These are phyloP conservation scores for Cytospora schulzeri DNA, from an alignment of 2,329 filamentous ascomycete species.

Conservation along the genomic window DNA sequence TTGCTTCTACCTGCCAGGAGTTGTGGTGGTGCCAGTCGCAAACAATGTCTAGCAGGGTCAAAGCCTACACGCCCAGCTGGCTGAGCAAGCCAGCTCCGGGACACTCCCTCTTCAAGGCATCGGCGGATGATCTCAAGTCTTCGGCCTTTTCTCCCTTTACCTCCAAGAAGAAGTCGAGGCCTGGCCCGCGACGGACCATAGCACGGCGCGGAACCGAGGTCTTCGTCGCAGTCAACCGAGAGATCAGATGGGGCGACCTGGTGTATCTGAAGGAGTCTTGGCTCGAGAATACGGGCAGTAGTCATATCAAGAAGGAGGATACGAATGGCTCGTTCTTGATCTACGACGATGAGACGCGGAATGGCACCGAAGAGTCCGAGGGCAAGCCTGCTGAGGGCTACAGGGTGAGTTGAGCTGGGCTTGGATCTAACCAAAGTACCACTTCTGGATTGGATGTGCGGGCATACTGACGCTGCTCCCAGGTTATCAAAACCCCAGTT, in stretches of 20 bases:
- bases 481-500: constrained; percentile 77
- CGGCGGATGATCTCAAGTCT: constrained; percentile 38
- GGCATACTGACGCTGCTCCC: constrained; percentile 10
- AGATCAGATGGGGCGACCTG: constrained; percentile 90
- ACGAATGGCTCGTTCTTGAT: constrained; percentile 43
- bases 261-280: constrained; percentile 71
- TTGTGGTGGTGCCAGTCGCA: constrained; percentile 30
- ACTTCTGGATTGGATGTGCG: background rate
- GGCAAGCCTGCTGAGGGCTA: constrained; percentile 43
- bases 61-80: constrained; percentile 85
- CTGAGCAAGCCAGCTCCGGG: constrained; percentile 77
- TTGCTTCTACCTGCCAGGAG: constrained; percentile 15
- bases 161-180: constrained; percentile 46
- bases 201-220: constrained; percentile 83
- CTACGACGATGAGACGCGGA: constrained; percentile 32
- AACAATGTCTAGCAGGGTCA: constrained; percentile 75
- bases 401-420: constrained; percentile 43
- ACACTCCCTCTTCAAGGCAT: constrained; percentile 71
- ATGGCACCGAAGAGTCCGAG: constrained; percentile 33
- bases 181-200: constrained; percentile 66
- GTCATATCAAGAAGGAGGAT: constrained; percentile 53
- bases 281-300: constrained; percentile 42
- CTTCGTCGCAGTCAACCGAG: constrained; percentile 84
- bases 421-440: too few species aligned
- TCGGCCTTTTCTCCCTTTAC: constrained; percentile 40